A percentile compares a stretch with the other conserved stretches of the same genome.
Evolutionary conservation across 169 alveolate genomes (phyloP).

Genomic region (Eimeria brunetti): DNA sequence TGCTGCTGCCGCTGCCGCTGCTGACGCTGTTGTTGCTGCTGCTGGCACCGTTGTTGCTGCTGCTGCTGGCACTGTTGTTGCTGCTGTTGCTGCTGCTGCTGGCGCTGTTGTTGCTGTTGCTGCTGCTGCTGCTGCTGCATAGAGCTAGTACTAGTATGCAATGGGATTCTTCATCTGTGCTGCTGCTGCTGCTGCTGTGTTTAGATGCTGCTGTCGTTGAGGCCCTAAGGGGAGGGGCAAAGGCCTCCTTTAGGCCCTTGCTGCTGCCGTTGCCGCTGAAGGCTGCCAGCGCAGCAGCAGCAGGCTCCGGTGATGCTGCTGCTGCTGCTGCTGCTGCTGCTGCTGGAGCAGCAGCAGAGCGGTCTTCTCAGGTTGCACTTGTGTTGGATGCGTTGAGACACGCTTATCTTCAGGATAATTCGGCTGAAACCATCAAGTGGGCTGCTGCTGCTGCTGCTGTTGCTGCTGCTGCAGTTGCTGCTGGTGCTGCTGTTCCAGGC

Average conservation of each 20-base stretch:
- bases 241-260: constrained; percentile 38
- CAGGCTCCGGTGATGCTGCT: background rate
- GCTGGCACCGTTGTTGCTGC: background rate
- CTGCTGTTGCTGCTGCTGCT: constrained; percentile 19
- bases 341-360: constrained; percentile 38
- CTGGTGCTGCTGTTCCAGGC: background rate
- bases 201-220: background rate
- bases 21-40: background rate
- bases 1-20: background rate
- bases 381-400: constrained; percentile 38
- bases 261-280: constrained; percentile 44
- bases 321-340: constrained; percentile 31
- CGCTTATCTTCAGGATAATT: constrained; percentile 26
- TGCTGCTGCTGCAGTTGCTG: constrained; percentile 22
- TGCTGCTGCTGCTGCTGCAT: no score
- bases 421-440: constrained; percentile 14
- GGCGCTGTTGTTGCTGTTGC: background rate
- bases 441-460: constrained; percentile 34
- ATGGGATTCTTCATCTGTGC: no score
- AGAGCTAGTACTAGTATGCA: no score
- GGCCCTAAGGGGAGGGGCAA: constrained; percentile 11
- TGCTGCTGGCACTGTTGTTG: background rate
- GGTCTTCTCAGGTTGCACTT: constrained; percentile 44
- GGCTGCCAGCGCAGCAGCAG: constrained; percentile 12
- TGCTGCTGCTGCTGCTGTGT: no score